phyloP scores from a whole-genome alignment of 768 basidiomycete genomes.

The Amanita thiersii region DNA sequence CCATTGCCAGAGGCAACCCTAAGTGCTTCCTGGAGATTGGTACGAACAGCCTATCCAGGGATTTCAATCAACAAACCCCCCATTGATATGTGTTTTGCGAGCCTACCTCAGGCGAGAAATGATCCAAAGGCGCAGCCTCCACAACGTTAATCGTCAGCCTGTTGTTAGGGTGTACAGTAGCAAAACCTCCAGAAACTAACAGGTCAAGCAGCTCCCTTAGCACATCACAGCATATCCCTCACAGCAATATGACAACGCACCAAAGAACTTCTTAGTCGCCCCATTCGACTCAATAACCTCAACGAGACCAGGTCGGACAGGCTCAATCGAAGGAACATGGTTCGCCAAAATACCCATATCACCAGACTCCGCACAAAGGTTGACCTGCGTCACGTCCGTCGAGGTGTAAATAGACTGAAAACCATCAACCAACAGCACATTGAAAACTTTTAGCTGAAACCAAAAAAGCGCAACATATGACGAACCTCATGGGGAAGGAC shows the following conservation, averaged over 20 bases:
- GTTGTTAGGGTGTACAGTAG: slow-evolving; percentile 97
- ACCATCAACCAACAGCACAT: no score
- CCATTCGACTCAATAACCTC: slow-evolving; percentile 84
- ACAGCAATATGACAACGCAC: slow-evolving; percentile 38
- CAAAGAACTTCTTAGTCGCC: slow-evolving; percentile 92
- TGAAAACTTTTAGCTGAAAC: not conserved
- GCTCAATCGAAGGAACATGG: slow-evolving; percentile 96
- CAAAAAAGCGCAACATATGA: slow-evolving; percentile 13
- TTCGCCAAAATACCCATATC: slow-evolving; percentile 99
- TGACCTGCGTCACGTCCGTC: slow-evolving; percentile 90
- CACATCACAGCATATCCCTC: slow-evolving; percentile 3
- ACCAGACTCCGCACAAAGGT: slow-evolving; percentile 87
- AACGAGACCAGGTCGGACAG: slow-evolving; percentile 88
- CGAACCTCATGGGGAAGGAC: slow-evolving; percentile 92
- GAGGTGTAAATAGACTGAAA: slow-evolving; percentile 84
- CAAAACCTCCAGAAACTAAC: slow-evolving; percentile 91
- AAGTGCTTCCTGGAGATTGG: slow-evolving; percentile 84
- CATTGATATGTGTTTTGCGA: not conserved
- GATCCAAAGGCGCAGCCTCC: slow-evolving; percentile 88
- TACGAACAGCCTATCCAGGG: slow-evolving; percentile 69
- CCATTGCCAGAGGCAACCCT: slow-evolving; percentile 76
- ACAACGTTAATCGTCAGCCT: slow-evolving; percentile 93
- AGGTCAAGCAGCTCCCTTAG: no score
- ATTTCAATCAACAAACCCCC: not conserved
- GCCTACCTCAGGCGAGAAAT: slow-evolving; percentile 81